Evolutionary conservation across 2,329 filamentous ascomycete species (phyloP), one percentile per base, ranked within the genome.

Genomic region (Fusarium begoniae): DNA sequence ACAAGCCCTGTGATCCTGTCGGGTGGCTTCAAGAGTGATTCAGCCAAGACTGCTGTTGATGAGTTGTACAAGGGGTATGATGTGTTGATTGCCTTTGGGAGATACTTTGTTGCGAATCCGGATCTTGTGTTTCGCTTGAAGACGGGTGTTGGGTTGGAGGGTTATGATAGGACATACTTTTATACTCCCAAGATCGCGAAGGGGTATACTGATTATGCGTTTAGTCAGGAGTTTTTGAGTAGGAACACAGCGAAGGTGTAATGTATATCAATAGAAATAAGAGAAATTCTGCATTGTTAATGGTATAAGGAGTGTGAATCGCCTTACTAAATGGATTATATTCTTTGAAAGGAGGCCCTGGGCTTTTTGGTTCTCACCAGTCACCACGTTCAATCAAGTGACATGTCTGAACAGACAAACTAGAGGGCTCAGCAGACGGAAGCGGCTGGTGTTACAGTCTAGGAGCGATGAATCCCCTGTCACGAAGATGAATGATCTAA

Each of bases 361-460:
- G 26, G 26, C 26, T 28, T 28, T 28, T 28, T 28, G 26, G 26
- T 28, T 28, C 26, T 28, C 26, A 28, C 26, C 26, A 28, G 26
- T 28, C 26, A 28, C 26, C 26, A 8, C 26, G 7, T 8, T 28
- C 7, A 28, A 28, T 28, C 28, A 24, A 51, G 15, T 13, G 47
- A 24, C 6, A 6, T 32, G 11, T 18, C 2, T 3, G 3, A n/a
- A 9, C 0, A 13, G 0, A 3, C 5, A 4, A 17, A 18, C 2
- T 0, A 9, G 8, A 32, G 22, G 2, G 22, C 6, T 26, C 5
- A 8, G 0, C 4, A 15, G 6, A 14, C 1, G 3, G 6, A 4
- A 6, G 2, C 4, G 12, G 12, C 12, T 8, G 9, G 3, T 3
- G 30, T 22, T 3, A 37, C 6, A 15, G 0, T 37, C 0, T 5